Conservation (phyloP, 176 grass and related monocot genomes). For the Oryza officinalis region DNA sequence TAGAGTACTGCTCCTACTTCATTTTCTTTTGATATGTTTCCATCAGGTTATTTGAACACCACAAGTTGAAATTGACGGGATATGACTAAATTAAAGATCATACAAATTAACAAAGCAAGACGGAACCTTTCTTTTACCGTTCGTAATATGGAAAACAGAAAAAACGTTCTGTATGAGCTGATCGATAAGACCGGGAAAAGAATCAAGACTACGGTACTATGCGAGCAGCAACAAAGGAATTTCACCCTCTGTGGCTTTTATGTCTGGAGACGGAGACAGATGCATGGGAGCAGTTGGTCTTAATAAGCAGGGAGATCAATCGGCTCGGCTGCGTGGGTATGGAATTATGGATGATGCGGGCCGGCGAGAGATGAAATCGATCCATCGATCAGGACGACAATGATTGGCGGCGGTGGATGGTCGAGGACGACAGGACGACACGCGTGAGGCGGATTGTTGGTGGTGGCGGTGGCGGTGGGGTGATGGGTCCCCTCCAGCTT, state of each 20-base stretch:
- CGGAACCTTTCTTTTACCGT: not conserved
- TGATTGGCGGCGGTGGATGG: slow-evolving; percentile 37
- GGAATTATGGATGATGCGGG: not conserved
- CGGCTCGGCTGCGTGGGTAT: not conserved
- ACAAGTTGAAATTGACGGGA: not conserved
- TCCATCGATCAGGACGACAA: slow-evolving; percentile 14
- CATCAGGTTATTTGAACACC: not conserved
- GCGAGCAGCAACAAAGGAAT: not conserved
- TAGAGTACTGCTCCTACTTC: not conserved
- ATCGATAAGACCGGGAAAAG: not conserved
- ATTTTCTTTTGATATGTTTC: not conserved
- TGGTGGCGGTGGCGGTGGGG: not conserved
- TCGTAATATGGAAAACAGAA: not conserved
- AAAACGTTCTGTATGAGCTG: not conserved
- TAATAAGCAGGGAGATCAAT: not conserved
- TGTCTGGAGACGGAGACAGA: not conserved
- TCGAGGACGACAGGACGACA: slow-evolving; percentile 38
- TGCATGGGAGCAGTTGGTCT: not conserved
- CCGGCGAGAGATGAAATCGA: not conserved
- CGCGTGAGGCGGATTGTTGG: slow-evolving; percentile 16
- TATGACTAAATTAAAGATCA: not conserved
- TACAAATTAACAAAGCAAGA: not conserved
- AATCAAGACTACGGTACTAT: not conserved
- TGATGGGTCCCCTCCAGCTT: not conserved
- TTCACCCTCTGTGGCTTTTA: not conserved